Evolutionary conservation across 2,329 filamentous ascomycete species (phyloP), one percentile per base, ranked within the genome.

Genomic region (Xylariales sp.): DNA sequence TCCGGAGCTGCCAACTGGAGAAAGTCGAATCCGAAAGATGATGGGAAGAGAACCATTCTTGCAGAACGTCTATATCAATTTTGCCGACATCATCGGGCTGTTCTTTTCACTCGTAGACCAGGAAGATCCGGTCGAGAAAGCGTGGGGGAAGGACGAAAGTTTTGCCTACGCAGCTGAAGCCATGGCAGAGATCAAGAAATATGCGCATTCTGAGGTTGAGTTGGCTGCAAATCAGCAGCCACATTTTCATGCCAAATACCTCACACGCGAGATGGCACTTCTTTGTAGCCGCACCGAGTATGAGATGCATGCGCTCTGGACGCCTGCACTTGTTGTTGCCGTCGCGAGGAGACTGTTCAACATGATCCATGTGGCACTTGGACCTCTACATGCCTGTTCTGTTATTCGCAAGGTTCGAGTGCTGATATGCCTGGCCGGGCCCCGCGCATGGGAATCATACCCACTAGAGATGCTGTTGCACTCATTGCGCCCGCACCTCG

Each of bases 401-500:
- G 81, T 95, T 3, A 74, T 98, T 38, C 82, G 90, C 28, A 95
- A 94, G 57, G 74, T 97, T 34, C 78, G 89, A 24, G 77, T 96
- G 7, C 65, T 97, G 12, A 74, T 97, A 19, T 85, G 81, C 45
- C 68, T 97, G 33, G 84, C 88, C 19, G 89, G 88, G 0, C 60
- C 78, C 1, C 73, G 82, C 38, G 86, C 86, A n/a, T 70, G 84
- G 18, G 69, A 79, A 29, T 86, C 84, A 0, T 97, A 97, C 56
- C 86, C 88, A 9, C 62, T 96, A 11, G 88, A 98, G 60, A 93
- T 96, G 86, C 72, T 95, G 1, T 71, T 98, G 2, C 86, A 89
- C 53, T 84, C 86, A 2, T 71, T 95, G 15, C 76, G 85, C 8
- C 80, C 82, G 0, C 94, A 89, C 50, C 69, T 97, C 5, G 83